Evolutionary conservation across 805 yeast species (phyloP).

Genomic region (Schwanniomyces yamadae): DNA sequence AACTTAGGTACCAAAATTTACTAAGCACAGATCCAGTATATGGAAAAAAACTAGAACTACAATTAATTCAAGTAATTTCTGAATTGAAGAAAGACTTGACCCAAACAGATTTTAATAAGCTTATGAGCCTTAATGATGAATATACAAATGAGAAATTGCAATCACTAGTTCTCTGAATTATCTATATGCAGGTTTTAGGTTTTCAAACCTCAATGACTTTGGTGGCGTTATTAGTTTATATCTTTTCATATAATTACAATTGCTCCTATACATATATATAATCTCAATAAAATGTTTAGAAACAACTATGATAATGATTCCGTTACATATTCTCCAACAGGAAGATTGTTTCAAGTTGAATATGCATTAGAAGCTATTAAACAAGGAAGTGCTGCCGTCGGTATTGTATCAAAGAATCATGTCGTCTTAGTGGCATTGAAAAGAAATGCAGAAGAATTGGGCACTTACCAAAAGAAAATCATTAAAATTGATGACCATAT

Average conservation of each 20-base stretch:
- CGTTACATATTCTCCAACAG: constrained; percentile 95
- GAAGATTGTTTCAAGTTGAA: constrained; percentile 84
- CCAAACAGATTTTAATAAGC: constrained; percentile 28
- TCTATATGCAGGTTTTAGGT: constrained; percentile 5
- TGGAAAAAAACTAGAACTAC: constrained; percentile 47
- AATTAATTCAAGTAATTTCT: constrained; percentile 32
- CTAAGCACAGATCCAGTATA: constrained; percentile 36
- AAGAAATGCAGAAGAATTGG: constrained; percentile 94
- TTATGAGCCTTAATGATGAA: constrained; percentile 34
- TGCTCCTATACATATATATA: no score
- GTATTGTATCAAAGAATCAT: constrained; percentile 79
- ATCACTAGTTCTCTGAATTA: constrained; percentile 2
- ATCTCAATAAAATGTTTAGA: constrained; percentile 64
- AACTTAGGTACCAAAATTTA: constrained; percentile 32
- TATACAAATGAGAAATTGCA: constrained; percentile 34
- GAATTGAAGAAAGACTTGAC: constrained; percentile 24
- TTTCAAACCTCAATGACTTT: background rate
- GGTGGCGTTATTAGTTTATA: background rate
- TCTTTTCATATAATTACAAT: no score
- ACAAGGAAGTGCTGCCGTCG: constrained; percentile 97
- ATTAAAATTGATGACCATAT: constrained; percentile 89
- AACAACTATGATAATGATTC: constrained; percentile 98
- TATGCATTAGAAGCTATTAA: constrained; percentile 94
- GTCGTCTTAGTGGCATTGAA: constrained; percentile 93
- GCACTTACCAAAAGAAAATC: constrained; percentile 93